phyloP scores from a whole-genome alignment of 331 rosid species.

The Spiraea crenata region DNA sequence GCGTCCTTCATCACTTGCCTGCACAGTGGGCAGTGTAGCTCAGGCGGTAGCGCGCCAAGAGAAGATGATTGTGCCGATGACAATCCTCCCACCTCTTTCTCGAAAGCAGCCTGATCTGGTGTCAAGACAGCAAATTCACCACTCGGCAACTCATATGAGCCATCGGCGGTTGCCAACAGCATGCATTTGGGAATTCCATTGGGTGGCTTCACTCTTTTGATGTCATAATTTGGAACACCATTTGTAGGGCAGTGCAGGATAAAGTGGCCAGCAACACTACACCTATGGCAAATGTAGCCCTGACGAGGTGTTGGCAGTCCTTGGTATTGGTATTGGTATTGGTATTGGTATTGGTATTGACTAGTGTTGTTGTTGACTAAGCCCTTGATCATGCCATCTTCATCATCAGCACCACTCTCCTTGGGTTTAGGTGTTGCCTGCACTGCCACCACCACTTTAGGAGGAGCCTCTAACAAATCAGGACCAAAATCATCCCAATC shows the following conservation, averaged over 20 bases:
- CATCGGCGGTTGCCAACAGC: constrained; percentile 94
- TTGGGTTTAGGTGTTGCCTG: constrained; percentile 47
- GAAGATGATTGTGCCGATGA: constrained; percentile 74
- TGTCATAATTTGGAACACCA: constrained; percentile 90
- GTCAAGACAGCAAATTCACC: constrained; percentile 94
- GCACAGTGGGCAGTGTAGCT: constrained; percentile 92
- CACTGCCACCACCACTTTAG: constrained; percentile 60
- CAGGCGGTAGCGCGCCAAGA: constrained; percentile 93
- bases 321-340: too few relatives aligned
- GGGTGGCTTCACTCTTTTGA: constrained; percentile 90
- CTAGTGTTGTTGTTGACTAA: constrained; percentile 65
- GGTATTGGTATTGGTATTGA: too few relatives aligned
- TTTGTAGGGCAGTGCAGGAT: constrained; percentile 99
- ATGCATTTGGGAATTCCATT: constrained; percentile 98
- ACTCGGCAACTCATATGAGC: constrained; percentile 92
- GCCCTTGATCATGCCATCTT: constrained; percentile 91
- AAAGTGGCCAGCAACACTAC: constrained; percentile 93
- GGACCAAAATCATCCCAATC: constrained; percentile 99
- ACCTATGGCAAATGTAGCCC: constrained; percentile 93
- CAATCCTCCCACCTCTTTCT: constrained; percentile 89
- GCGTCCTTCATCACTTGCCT: constrained; percentile 98
- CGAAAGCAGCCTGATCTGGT: constrained; percentile 97
- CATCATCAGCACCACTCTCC: constrained; percentile 41
- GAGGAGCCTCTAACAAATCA: constrained; percentile 81
- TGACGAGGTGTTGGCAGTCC: constrained; percentile 99